Evolutionary conservation across 2,329 filamentous ascomycete genomes (phyloP).

Genomic region (Scytalidium sp.): DNA sequence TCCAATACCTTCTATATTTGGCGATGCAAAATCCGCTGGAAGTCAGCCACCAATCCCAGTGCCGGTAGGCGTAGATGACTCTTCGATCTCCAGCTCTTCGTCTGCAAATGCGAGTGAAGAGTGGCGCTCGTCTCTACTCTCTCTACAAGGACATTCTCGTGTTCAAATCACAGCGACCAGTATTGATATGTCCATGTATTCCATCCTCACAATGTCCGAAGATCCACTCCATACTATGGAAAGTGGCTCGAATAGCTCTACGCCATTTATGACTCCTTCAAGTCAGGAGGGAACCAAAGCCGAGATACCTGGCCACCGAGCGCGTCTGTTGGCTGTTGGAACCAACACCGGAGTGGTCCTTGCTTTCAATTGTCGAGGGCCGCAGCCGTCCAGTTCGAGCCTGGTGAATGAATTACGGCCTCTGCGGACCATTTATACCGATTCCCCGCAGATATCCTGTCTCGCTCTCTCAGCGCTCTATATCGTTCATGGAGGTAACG

Average conservation of each 20-base stretch:
- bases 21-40: constrained; percentile 20
- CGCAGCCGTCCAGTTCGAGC: constrained; percentile 49
- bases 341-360: constrained; percentile 75
- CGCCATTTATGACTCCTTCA: constrained; percentile 21
- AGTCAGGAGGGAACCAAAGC: constrained; percentile 23
- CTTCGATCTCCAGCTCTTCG: constrained; percentile 11
- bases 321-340: constrained; percentile 76
- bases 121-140: constrained; percentile 63
- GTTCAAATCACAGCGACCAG: constrained; percentile 66
- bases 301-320: constrained; percentile 81
- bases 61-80: constrained; percentile 11
- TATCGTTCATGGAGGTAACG: constrained; percentile 88
- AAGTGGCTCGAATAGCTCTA: constrained; percentile 32
- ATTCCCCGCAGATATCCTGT: constrained; percentile 83
- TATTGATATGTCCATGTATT: constrained; percentile 72
- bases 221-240: constrained; percentile 67
- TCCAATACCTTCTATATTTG: constrained; percentile 28
- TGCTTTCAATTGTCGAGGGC: constrained; percentile 80
- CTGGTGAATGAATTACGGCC: constrained; percentile 62
- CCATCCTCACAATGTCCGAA: constrained; percentile 69
- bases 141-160: constrained; percentile 56
- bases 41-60: constrained; percentile 13
- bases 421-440: constrained; percentile 80
- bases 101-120: constrained; percentile 48
- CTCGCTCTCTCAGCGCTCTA: constrained; percentile 83